A percentile compares a stretch with the other conserved stretches of the same genome.
Evolutionary conservation across 495 filamentous ascomycete species (phyloP).

Genomic region (Penicillium turbatum): DNA sequence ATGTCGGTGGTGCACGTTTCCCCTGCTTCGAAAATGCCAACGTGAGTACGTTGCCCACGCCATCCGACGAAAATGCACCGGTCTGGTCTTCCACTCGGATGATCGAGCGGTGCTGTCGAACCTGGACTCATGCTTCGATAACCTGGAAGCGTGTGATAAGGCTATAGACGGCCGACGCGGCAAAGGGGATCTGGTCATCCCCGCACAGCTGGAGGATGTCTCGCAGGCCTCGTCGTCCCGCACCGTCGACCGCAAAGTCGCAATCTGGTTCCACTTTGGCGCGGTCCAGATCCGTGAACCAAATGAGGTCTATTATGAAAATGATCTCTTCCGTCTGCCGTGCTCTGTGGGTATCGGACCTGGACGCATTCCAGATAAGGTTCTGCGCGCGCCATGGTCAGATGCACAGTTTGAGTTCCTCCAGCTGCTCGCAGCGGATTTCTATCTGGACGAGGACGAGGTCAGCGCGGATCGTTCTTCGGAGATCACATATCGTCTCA

Average conservation of each 20-base stretch:
- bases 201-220: conserved; percentile 6
- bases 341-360: conserved; percentile 14
- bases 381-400: conserved; percentile 44
- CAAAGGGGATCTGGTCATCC: conserved; percentile 32
- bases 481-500: conserved; percentile 22
- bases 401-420: conserved; percentile 41
- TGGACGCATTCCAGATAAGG: conserved; percentile 37
- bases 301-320: conserved; percentile 20
- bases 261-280: conserved; percentile 38
- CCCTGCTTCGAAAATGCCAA: conserved; percentile 40
- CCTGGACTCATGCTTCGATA: conserved; percentile 20
- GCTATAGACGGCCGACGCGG: conserved; percentile 19
- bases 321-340: conserved; percentile 35
- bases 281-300: conserved; percentile 31
- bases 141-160: conserved; percentile 16
- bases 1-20: conserved; percentile 45
- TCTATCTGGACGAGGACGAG: conserved; percentile 36
- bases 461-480: conserved; percentile 8
- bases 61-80: conserved; percentile 24
- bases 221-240: conserved; percentile 2
- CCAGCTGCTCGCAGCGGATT: conserved; percentile 27
- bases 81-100: conserved; percentile 22
- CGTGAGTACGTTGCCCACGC: conserved; percentile 35
- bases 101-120: conserved; percentile 17
- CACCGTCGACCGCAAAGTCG: conserved; percentile 23